Evolutionary conservation across 768 basidiomycete genomes (phyloP), one percentile per base, ranked within the genome.

Genomic region (Cystofilobasidium capitatum): DNA sequence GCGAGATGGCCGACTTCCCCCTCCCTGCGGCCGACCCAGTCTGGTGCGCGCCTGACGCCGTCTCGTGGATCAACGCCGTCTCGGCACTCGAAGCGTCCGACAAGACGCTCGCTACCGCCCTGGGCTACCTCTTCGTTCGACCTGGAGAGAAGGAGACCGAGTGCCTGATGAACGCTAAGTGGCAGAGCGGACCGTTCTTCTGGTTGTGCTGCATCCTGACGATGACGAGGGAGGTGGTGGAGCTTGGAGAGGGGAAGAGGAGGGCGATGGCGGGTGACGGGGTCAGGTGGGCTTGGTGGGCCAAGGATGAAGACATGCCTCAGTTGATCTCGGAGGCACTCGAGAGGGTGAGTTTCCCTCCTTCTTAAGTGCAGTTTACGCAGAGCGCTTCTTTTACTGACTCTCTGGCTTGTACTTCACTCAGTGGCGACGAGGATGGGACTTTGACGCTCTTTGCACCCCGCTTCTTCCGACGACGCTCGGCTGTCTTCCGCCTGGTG

Each of bases 371-470:
- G 29, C n/a, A 8, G 35, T 31, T 10, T 58, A 20, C n/a, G n/a
- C 62, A 20, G 13, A 47, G 35, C 16, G 33, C 26, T 24, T 2
- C 36, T 8, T n/a, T 31, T 17, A 29, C 26, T 10, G 29, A 22
- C 2, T 1, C 33, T 36, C 35, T 2, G 49, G 35, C 26, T 62
- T 12, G n/a, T 36, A 17, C 4, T 33, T 31, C 58, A n/a, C 58
- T 12, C 60, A 79, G 77, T 79, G 79, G 79, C 70, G 78, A 40
- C 71, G 75, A 74, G 78, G 78, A 9, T 79, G 78, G 78, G 77
- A 79, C 69, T 77, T 78, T 66, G 79, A 79, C 66, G 61, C 72
- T 17, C 59, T 75, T 1, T 78, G 77, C 69, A 65, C 66, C 12
- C 68, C 68, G 2, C 70, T 74, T 6, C 62, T 44, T 13, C 51